Evolutionary conservation across 371 early-diverging fungal species (phyloP), one percentile per base, ranked within the genome.

Genomic region (Sporodiniella umbellata): DNA sequence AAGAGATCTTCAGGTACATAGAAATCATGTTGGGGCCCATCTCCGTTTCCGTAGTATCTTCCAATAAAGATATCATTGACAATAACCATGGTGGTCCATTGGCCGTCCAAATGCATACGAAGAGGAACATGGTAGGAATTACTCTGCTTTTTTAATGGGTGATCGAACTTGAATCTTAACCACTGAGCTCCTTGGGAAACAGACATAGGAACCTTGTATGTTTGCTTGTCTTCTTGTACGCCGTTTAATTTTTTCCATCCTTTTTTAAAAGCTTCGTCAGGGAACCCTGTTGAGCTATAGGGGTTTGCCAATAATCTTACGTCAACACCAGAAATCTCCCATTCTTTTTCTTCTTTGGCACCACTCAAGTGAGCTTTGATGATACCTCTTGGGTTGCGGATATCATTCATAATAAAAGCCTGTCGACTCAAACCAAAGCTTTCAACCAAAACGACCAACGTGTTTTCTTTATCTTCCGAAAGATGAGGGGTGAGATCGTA

Each of bases 271-370:
- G 50, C 42, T 48, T 91, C 90, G 54, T 89, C 90, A 0, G 91
- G 90, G 56, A 92, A 80, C 0, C 94, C 94, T 14, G 84, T 80
- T 1, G 81, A 72, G 22, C 62, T 77, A 69, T 71, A 86, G 1
- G 84, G 71, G 49, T 79, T 74, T 17, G 64, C 48, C 18, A 85
- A 58, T 10, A 62, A 42, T 25, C 81, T 68, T 8, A 86, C 84
- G 67, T 90, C 89, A 1, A 91, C 84, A 18, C 94, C 92, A n/a
- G 85, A 66, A n/a, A 89, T 82, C 42, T 82, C 65, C 89, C 92
- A 88, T 24, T 46, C 51, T 40, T 8, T 56, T 17, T 56, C 51
- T 4, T 47, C 53, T 14, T 47, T 39, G 12, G 54, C 45, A 3
- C 86, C 85, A 21, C 51, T 47, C 25, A 87, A 57, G 17, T 64